Evolutionary conservation across 2,329 filamentous ascomycete genomes (phyloP), one percentile per base, ranked within the genome.

Genomic region (Colletotrichum karsti): DNA sequence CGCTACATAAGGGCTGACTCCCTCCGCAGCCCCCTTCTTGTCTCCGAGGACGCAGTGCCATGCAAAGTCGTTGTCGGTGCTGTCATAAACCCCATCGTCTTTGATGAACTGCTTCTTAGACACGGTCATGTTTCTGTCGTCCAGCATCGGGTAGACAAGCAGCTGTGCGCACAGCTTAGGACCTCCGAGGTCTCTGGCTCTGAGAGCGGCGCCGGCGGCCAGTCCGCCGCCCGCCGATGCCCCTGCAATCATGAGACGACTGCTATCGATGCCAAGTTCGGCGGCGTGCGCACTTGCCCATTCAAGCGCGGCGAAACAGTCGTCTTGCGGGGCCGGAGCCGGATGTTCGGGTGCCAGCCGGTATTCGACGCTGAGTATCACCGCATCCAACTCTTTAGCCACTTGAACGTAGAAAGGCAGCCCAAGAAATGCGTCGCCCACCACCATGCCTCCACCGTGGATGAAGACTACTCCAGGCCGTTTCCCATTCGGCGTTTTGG

Each of bases 121-220:
- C 7, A 67, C 67, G 42, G 50, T 50, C n/a, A 67, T 73, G n/a
- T 76, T 74, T 44, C 77, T 73, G 67, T 85, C 81, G 70, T 86
- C 83, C 12, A 86, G 73, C 83, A 85, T 85, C 4, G 82, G 83
- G 54, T 81, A 81, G 50, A 82, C 74, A 10, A 85, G 77, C 48
- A 85, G 76, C 73, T 84, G 79, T 13, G 71, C 73, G 78, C 81
- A 42, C 73, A 78, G 61, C 79, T 70, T 41, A 70, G 74, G 61
- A 72, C 80, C 46, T 42, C 70, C 55, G 22, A 73, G 67, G 66
- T 82, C 78, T 20, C 80, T 73, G 7, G 80, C 80, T 67, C 81
- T 74, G 51, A 84, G 71, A 2, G 78, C 76, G 33, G 80, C 71
- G 7, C 74, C 76, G 1, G 82, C 79, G 0, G 81, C 81, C 1